A percentile compares a stretch with the other conserved stretches of the same genome.
These are phyloP conservation scores for Fagus crenata DNA, from an alignment of 306 rosid genomes.

Conservation along the genomic window DNA sequence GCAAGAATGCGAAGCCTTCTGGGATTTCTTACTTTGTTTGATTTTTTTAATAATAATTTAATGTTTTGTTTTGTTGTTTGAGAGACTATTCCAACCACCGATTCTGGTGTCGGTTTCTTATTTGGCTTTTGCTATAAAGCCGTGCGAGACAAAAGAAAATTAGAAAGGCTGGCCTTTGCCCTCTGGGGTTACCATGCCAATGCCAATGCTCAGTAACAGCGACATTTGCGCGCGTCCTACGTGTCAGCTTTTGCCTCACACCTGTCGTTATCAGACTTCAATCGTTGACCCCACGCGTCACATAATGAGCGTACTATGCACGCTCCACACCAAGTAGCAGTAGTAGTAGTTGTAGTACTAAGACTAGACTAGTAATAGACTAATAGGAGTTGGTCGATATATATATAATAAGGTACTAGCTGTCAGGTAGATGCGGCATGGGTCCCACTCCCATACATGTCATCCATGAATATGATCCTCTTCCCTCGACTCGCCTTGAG, in stretches of 20 bases:
- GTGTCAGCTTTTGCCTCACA: conserved; percentile 74
- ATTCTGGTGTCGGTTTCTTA: conserved; percentile 34
- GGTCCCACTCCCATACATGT: conserved; percentile 26
- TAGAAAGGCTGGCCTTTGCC: conserved; percentile 46
- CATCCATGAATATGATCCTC: too few species aligned
- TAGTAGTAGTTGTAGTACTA: too few species aligned
- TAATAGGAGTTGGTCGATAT: too few species aligned
- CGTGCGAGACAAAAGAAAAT: not conserved
- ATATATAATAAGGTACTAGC: not conserved
- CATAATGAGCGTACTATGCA: conserved; percentile 24
- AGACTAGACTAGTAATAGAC: too few species aligned
- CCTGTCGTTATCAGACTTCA: conserved; percentile 43
- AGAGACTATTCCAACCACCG: conserved; percentile 29
- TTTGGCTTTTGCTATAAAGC: conserved; percentile 1
- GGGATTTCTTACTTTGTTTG: too few species aligned
- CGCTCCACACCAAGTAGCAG: conserved; percentile 16
- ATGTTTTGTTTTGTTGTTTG: not conserved
- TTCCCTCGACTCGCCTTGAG: too few species aligned
- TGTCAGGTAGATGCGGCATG: conserved; percentile 34
- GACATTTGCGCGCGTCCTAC: conserved; percentile 89
- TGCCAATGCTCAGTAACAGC: conserved; percentile 51
- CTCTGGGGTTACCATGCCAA: not conserved
- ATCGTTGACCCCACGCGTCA: conserved; percentile 44
- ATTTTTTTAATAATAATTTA: not conserved
- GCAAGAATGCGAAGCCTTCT: not conserved